These are phyloP conservation scores for Lycium barbarum DNA, from an alignment of 257 asterid genomes.

Conservation along the genomic window DNA sequence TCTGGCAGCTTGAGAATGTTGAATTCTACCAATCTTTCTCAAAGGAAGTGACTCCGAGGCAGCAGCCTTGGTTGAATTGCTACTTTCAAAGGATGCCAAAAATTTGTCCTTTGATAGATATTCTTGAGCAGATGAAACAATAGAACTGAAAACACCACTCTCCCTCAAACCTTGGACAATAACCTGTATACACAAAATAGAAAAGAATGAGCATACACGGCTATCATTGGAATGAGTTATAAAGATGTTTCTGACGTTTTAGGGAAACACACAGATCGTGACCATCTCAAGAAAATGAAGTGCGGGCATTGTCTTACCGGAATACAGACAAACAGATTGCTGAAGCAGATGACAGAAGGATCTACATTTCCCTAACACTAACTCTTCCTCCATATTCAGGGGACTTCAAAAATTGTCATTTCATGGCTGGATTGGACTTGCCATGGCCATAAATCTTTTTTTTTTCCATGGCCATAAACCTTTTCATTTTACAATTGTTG, in stretches of 20 bases:
- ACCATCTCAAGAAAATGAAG: background rate
- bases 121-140: slow-evolving; percentile 66
- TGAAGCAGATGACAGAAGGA: background rate
- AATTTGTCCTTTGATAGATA: slow-evolving; percentile 65
- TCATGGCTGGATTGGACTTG: background rate
- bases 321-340: background rate
- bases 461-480: background rate
- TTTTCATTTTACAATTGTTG: background rate
- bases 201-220: background rate
- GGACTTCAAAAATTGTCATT: background rate
- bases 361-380: background rate
- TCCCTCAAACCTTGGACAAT: slow-evolving; percentile 92
- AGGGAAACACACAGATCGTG: background rate
- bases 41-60: slow-evolving; percentile 56
- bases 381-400: slow-evolving; percentile 3
- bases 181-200: slow-evolving; percentile 50
- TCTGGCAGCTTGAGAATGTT: slow-evolving; percentile 59
- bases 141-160: slow-evolving; percentile 71
- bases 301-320: background rate
- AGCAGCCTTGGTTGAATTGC: slow-evolving; percentile 62
- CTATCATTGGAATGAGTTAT: background rate
- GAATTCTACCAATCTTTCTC: slow-evolving; percentile 66
- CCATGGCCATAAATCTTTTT: background rate
- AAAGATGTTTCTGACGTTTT: background rate
- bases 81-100: slow-evolving; percentile 67